A percentile compares a stretch with the other conserved stretches of the same genome.
phyloP scores from a whole-genome alignment of 2,329 filamentous ascomycete species.

The Coniochaeta pulveracea region DNA sequence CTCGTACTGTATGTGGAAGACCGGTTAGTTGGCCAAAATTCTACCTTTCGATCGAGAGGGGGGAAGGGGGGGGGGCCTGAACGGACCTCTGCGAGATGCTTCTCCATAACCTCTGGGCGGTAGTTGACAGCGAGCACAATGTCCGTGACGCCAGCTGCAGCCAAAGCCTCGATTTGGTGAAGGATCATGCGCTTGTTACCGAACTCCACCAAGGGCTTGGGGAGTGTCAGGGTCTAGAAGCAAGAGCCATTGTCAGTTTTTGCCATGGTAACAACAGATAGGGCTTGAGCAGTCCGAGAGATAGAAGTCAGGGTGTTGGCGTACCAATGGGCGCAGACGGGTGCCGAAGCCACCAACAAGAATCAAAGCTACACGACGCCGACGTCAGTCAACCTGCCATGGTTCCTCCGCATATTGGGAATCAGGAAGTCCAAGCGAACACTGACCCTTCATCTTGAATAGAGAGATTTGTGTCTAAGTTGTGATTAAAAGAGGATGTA shows the following conservation, averaged over 20 bases:
- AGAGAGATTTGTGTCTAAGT: slow-evolving; percentile 6
- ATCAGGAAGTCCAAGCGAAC: background rate
- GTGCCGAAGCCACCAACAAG: slow-evolving; percentile 98
- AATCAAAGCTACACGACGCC: slow-evolving; percentile 71
- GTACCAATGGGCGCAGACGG: slow-evolving; percentile 87
- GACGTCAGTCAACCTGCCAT: slow-evolving; percentile 11
- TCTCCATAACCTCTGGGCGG: slow-evolving; percentile 94
- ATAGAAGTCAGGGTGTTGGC: too few species aligned
- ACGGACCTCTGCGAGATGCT: slow-evolving; percentile 75
- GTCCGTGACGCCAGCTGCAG: slow-evolving; percentile 87
- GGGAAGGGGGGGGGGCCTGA: background rate
- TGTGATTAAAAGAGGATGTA: slow-evolving; percentile 7
- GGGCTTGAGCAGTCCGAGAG: slow-evolving; percentile 7
- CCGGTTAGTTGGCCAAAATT: slow-evolving; percentile 5
- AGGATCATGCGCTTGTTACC: slow-evolving; percentile 99
- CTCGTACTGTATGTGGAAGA: slow-evolving; percentile 66
- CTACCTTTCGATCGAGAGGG: background rate
- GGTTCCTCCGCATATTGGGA: background rate
- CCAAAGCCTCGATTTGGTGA: slow-evolving; percentile 92
- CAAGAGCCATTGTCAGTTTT: background rate
- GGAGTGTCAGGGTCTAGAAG: slow-evolving; percentile 81
- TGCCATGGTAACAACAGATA: slow-evolving; percentile 5
- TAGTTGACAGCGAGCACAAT: slow-evolving; percentile 99
- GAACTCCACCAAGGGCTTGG: slow-evolving; percentile 96
- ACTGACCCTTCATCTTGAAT: slow-evolving; percentile 29